Evolutionary conservation across 257 asterid species (phyloP), one percentile per base, ranked within the genome.

Genomic region (Cruciata laevipes): DNA sequence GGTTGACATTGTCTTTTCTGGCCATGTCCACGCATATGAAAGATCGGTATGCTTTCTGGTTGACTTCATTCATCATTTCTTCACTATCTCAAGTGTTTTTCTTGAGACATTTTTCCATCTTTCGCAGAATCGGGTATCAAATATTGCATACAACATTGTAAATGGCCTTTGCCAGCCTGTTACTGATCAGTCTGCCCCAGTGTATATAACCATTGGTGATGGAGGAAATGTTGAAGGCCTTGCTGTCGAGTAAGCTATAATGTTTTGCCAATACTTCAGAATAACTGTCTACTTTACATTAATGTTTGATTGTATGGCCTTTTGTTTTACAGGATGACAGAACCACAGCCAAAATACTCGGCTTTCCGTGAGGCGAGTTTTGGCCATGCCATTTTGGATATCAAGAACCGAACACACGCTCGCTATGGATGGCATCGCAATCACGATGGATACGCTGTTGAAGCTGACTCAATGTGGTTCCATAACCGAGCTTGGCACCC

Each of bases 11-110:
- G 97, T 93, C 21, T 88, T 88, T 73, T 80, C 99, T 1, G 99
- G 99, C 71, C 99, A 90, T 70, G 95, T 93, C 61, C 97, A 93
- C 16, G 96, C 97, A 14, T 90, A 93, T 37, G 98, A 93, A 65
- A 78, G 98, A 70, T 81, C 95, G 60, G 97, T 92, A 82, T 5
- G 86, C 73, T 11, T 40, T 40, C 49, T 40, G 3, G 17, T 40
- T 37, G 0, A 37, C 44, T 59, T 44, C 30, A 30, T 24, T 58
- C 5, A 5, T 21, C 23, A 18, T 3, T 20, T 53, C 5, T 53
- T 30, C 21, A 52, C 58, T 6, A 18, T n/a, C 24, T 18, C 58
- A 18, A 42, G 18, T 2, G 51, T 42, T 37, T 37, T 37, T 6
- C n/a, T 13, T 2, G 6, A 53, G 13, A 18, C 14, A 0, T 0